Percentiles rank a stretch among this genome's conserved stretches.
Evolutionary conservation across 2,329 filamentous ascomycete species (phyloP).

Genomic region (Juglanconis oblonga): DNA sequence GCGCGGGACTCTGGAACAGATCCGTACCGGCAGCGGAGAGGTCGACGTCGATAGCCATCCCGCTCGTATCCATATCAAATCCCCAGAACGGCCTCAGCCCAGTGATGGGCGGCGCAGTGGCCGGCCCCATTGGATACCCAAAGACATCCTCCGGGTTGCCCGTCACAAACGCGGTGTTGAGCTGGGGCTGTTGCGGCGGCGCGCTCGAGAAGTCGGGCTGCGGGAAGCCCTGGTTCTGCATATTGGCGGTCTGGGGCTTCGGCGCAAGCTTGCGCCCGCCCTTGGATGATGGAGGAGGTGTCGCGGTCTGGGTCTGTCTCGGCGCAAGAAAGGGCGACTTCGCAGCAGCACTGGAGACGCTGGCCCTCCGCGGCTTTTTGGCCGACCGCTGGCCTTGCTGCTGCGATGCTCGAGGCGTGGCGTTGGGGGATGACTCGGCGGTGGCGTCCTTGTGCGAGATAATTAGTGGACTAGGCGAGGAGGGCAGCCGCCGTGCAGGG

Average conservation of each 20-base stretch:
- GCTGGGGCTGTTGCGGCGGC: conserved; percentile 47
- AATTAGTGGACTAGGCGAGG: conserved; percentile 49
- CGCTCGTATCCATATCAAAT: conserved; percentile 50
- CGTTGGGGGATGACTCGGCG: not conserved
- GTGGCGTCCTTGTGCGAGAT: conserved; percentile 24
- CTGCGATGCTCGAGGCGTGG: conserved; percentile 1
- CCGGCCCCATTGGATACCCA: conserved; percentile 56
- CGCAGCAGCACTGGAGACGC: conserved; percentile 23
- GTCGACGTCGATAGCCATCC: conserved; percentile 27
- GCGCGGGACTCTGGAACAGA: conserved; percentile 38
- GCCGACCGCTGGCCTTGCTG: conserved; percentile 28
- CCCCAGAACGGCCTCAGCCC: conserved; percentile 52
- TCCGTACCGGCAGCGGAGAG: conserved; percentile 44
- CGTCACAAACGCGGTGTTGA: conserved; percentile 42
- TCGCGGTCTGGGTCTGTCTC: conserved; percentile 47
- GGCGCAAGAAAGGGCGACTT: conserved; percentile 30
- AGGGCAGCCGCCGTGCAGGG: conserved; percentile 54
- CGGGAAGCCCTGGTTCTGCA: conserved; percentile 56
- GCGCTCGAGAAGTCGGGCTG: conserved; percentile 49
- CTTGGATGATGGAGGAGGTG: conserved; percentile 59
- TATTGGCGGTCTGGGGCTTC: conserved; percentile 42
- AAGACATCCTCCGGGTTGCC: conserved; percentile 52
- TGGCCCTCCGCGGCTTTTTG: conserved; percentile 46
- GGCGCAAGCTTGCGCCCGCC: conserved; percentile 53
- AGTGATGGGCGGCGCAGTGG: conserved; percentile 42